phyloP scores from a whole-genome alignment of 2,329 filamentous ascomycete species.

The Trichoderma atrobrunneum region DNA sequence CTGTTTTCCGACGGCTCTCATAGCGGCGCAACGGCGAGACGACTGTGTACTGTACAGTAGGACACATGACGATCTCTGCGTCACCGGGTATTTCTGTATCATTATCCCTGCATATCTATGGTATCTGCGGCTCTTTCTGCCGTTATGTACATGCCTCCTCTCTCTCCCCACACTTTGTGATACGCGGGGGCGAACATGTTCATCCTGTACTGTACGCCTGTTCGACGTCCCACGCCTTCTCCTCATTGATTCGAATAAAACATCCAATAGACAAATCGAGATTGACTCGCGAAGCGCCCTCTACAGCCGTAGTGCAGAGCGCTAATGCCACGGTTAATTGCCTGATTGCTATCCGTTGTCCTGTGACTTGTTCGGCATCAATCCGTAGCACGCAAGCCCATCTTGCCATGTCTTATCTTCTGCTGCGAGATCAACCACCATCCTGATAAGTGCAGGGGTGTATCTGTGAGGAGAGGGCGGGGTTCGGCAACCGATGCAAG shows the following conservation, averaged over 20 bases:
- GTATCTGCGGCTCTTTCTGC: neutral
- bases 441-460: neutral
- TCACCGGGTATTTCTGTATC: conserved; percentile 3
- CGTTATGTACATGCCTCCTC: neutral
- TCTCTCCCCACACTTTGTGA: neutral
- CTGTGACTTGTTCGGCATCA: neutral
- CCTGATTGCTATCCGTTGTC: neutral
- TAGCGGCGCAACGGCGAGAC: neutral
- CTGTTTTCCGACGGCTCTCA: neutral
- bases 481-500: neutral
- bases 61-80: conserved; percentile 4
- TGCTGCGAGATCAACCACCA: neutral
- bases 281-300: neutral
- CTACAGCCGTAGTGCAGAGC: neutral
- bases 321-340: neutral
- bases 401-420: conserved; percentile 7
- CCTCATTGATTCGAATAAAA: neutral
- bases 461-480: conserved; percentile 11
- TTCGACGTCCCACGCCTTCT: neutral
- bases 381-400: neutral
- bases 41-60: neutral
- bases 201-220: neutral
- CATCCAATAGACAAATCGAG: neutral
- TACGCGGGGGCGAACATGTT: neutral
- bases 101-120: neutral